Base-by-base conservation (phyloP, 805 yeast genomes). In the Pichia paraexigua region DNA sequence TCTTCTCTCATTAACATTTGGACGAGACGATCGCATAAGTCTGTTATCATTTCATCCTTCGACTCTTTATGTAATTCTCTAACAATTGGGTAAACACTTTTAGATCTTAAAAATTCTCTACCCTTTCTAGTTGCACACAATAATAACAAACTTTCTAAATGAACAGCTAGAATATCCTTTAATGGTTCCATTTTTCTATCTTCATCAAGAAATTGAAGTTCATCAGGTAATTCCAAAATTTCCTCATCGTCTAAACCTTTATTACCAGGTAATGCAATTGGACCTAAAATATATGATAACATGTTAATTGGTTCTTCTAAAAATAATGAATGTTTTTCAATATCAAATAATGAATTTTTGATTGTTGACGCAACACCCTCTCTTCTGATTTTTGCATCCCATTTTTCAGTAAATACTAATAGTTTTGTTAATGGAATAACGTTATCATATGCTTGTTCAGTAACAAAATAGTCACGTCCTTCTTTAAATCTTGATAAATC, bases 1-100 rank as follows among this genome's bases (percentile, higher is more conserved):
- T 91, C 97, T 62, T 92, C 97, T 73, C 97, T 81, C 94, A 87
- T 86, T 56, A 92, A 74, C 82, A 89, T 79, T 65, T 92, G 92
- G 22, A 91, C 99, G 41, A 87, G 67, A 64, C 94, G 77, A 59
- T 89, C 95, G 70, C 94, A 84, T 43, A 86, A 69, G 43, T 86
- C 95, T 43, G 73, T 73, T 22, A 88, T 75, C 20, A 56, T 50
- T 25, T 68, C 71, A 42, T 70, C 68, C 22, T 69, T 68, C 6
- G 69, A 62, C 46, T 68, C 79, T 61, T 85, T 83, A 62, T 91
- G 96, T 49, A 92, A 72, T 70, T 90, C 97, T 63, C 96, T 83
- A 40, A 94, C 74, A 51, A 94, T 65, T 20, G 96, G 86, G 63
- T 94, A 94, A 0, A 88, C 95, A 2, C 92, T 78, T 63, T 85